Evolutionary conservation across 768 basidiomycete genomes (phyloP).

Genomic region (Paxillus ammoniavirescens): DNA sequence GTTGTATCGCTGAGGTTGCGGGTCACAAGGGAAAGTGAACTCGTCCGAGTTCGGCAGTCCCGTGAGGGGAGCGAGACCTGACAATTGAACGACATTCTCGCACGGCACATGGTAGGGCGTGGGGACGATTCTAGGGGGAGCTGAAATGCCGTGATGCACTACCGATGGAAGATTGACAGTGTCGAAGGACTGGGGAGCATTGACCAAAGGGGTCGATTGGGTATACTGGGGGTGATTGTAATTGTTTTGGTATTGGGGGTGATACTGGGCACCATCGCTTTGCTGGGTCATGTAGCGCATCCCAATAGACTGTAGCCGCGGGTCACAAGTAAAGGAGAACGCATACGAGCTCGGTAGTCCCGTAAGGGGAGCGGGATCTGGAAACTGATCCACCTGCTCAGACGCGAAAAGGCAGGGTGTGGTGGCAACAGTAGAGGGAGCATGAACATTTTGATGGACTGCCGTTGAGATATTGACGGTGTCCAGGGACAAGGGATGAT

Average conservation of each 20-base stretch:
- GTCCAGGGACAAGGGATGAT: neutral
- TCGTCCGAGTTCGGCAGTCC: neutral
- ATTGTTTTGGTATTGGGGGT: too few relatives aligned
- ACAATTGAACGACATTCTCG: neutral
- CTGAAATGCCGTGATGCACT: neutral
- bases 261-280: too few relatives aligned
- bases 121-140: neutral
- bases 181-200: neutral
- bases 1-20: neutral
- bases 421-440: neutral
- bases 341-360: neutral
- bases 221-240: too few relatives aligned
- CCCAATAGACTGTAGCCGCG: neutral
- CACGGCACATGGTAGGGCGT: neutral
- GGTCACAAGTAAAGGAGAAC: conserved; percentile 1
- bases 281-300: too few relatives aligned
- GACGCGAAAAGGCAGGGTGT: neutral
- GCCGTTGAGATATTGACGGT: neutral
- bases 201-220: neutral
- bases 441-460: neutral
- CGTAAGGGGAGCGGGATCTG: neutral
- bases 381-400: neutral
- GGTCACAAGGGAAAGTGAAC: neutral
- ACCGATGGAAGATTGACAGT: neutral
- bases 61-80: neutral